Base-by-base conservation (phyloP, 441 rosid genomes). In the Flueggea neowawraea region DNA sequence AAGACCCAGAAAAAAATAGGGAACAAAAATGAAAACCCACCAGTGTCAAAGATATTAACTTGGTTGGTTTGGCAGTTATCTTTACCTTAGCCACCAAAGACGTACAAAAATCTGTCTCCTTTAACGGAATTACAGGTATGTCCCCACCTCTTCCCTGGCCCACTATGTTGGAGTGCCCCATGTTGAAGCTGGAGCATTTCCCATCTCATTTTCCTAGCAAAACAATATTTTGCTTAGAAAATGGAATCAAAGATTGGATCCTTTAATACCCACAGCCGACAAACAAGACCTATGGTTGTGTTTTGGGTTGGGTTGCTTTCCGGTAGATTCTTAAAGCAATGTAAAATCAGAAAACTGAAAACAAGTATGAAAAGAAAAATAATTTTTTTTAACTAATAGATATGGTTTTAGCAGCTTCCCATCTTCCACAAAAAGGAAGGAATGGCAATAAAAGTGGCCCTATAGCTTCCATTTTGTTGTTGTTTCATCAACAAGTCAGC, bases 111-210 rank as follows among this genome's bases (percentile, higher is more conserved):
- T 74, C 80, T 77, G 61, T 96, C 96, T 36, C 93, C 91, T 73
- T 77, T 85, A 64, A 88, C 75, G 76, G 95, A 75, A 88, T 95
- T 91, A 73, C 96, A 88, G 61, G 97, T 86, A 77, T 95, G 99
- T 56, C 98, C 98, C 98, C 98, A 91, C 86, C 97, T 86, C 76
- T 88, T 88, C 14, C 96, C 96, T 60, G 98, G 98, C 67, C 91
- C 94, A 66, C 77, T 73, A 5, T 36, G 41, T 5, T 8, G 7
- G 41, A 22, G 2, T 14, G 66, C 64, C 62, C 80, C 83, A 66
- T 54, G 56, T 50, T 58, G 82, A 10, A 57, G 78, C 70, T 68
- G 80, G 76, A 85, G 78, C 74, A 75, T 87, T 70, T 89, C 98
- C 98, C 98, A 94, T 86, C 95, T 90, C 98, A 94, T 93, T 75